These are phyloP conservation scores for Candida awuae DNA, from an alignment of 805 yeast genomes.

Conservation along the genomic window DNA sequence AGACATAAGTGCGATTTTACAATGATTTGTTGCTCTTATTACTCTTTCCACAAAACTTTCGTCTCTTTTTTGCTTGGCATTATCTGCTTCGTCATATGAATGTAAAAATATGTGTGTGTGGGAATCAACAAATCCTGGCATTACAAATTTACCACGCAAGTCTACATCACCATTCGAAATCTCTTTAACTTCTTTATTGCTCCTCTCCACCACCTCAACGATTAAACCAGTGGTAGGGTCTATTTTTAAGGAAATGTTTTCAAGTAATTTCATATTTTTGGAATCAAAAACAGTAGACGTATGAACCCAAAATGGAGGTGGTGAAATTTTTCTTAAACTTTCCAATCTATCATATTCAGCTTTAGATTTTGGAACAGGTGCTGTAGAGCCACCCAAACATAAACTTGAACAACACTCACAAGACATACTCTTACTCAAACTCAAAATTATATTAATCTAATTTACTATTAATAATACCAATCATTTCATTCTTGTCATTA, in stretches of 20 bases:
- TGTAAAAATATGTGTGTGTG: conserved; percentile 26
- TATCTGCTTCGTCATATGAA: conserved; percentile 23
- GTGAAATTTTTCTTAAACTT: conserved; percentile 10
- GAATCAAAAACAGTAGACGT: conserved; percentile 20
- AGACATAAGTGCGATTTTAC: conserved; percentile 19
- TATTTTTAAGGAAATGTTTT: conserved; percentile 15
- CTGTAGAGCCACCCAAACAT: not conserved
- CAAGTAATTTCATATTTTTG: conserved; percentile 8
- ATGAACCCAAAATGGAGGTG: conserved; percentile 18
- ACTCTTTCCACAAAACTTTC: conserved; percentile 24
- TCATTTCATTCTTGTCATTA: too few relatives aligned
- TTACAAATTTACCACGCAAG: conserved; percentile 18
- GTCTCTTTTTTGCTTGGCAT: conserved; percentile 22
- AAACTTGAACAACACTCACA: conserved; percentile 16
- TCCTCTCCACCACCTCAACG: conserved; percentile 10
- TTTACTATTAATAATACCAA: too few relatives aligned
- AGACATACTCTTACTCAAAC: conserved; percentile 12
- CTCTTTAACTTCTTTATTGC: not conserved
- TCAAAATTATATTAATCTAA: too few relatives aligned
- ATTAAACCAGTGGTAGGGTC: conserved; percentile 22
- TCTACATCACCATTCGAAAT: conserved; percentile 17
- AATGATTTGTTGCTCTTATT: conserved; percentile 23
- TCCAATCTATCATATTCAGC: conserved; percentile 16
- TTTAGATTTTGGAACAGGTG: conserved; percentile 18
- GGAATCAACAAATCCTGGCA: conserved; percentile 26